These are phyloP conservation scores for Colletotrichum paranaense DNA, from an alignment of 2,329 filamentous ascomycete species.

Conservation along the genomic window DNA sequence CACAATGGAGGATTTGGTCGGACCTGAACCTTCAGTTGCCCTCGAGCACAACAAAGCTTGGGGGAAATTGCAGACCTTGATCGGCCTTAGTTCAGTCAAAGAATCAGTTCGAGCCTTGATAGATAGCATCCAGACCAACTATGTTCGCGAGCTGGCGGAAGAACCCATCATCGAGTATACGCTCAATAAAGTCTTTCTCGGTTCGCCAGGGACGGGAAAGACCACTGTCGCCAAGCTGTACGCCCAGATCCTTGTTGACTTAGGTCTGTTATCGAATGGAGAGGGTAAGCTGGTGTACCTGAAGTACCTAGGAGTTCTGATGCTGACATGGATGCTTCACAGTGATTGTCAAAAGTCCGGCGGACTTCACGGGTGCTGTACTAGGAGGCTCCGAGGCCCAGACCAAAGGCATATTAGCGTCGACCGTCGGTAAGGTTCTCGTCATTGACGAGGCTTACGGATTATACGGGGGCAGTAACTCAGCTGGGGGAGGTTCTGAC, in stretches of 20 bases:
- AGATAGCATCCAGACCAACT: conserved; percentile 73
- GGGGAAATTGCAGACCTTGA: conserved; percentile 66
- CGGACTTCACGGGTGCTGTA: conserved; percentile 75
- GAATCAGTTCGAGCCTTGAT: conserved; percentile 67
- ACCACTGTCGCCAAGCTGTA: conserved; percentile 81
- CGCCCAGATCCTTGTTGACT: conserved; percentile 73
- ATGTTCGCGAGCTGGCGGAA: conserved; percentile 72
- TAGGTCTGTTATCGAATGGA: conserved; percentile 75
- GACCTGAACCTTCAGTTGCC: conserved; percentile 70
- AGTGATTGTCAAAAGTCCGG: conserved; percentile 77
- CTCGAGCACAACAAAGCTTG: conserved; percentile 66
- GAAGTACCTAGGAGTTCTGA: neutral
- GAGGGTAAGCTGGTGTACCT: conserved; percentile 59
- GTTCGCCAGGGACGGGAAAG: conserved; percentile 80
- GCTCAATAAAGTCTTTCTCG: conserved; percentile 77
- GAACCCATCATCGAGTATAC: conserved; percentile 68
- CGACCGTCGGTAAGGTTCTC: conserved; percentile 77
- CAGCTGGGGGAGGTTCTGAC: conserved; percentile 39
- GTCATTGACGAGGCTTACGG: conserved; percentile 86
- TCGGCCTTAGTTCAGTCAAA: conserved; percentile 73
- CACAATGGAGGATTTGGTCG: conserved; percentile 76
- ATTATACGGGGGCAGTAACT: conserved; percentile 57
- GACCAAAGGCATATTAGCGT: conserved; percentile 77
- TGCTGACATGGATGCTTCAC: conserved; percentile 3
- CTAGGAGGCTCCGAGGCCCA: conserved; percentile 76